These are phyloP conservation scores for Trichoderma gamsii DNA, from an alignment of 495 filamentous ascomycete genomes.

Conservation along the genomic window DNA sequence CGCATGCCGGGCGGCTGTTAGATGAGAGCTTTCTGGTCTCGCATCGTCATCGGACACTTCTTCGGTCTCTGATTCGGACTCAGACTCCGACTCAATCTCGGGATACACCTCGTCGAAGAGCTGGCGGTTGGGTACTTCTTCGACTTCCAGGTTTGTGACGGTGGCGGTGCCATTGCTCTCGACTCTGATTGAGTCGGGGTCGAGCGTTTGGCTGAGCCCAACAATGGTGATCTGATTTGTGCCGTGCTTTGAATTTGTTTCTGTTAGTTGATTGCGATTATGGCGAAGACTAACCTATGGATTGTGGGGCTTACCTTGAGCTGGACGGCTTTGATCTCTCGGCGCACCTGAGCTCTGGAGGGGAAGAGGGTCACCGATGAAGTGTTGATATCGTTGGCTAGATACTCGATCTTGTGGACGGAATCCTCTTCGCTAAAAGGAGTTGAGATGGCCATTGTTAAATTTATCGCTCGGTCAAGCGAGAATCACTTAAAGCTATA, in stretches of 20 bases:
- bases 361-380: conserved; percentile 58
- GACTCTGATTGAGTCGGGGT: conserved; percentile 64
- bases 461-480: neutral
- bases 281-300: neutral
- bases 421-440: conserved; percentile 21
- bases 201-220: conserved; percentile 57
- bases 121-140: conserved; percentile 54
- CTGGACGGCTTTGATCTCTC: conserved; percentile 54
- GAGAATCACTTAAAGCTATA: neutral
- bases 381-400: conserved; percentile 50
- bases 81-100: conserved; percentile 38
- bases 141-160: conserved; percentile 61
- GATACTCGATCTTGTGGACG: conserved; percentile 40
- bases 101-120: conserved; percentile 53
- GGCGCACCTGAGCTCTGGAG: conserved; percentile 52
- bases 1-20: conserved; percentile 25
- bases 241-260: conserved; percentile 41
- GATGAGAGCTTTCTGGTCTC: conserved; percentile 22
- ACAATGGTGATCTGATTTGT: conserved; percentile 58
- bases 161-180: conserved; percentile 57
- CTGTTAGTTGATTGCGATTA: neutral
- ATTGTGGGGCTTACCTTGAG: conserved; percentile 41
- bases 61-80: conserved; percentile 26
- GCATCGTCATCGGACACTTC: conserved; percentile 31
- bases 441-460: neutral